Percentiles rank a stretch among this genome's conserved stretches.
phyloP scores from a whole-genome alignment of 129 eudicot genomes.

The Tanacetum coccineum region DNA sequence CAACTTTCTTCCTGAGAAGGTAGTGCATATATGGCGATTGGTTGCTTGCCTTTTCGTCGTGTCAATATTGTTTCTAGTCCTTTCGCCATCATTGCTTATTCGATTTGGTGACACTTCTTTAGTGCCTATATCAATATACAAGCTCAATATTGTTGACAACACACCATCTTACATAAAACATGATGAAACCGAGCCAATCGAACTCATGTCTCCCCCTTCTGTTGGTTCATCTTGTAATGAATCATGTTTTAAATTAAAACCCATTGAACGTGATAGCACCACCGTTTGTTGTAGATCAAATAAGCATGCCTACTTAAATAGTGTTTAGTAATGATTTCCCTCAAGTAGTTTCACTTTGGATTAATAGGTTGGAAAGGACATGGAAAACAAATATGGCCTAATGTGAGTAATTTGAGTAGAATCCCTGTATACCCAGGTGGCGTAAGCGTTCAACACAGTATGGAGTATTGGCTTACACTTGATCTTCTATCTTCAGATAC shows the following conservation, averaged over 20 bases:
- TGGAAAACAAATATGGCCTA: constrained; percentile 51
- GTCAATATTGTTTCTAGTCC: constrained; percentile 45
- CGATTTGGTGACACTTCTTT: constrained; percentile 42
- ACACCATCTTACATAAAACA: neutral
- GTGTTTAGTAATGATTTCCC: constrained; percentile 71
- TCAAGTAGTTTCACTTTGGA: constrained; percentile 65
- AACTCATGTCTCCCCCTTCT: neutral
- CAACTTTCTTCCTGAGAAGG: constrained; percentile 38
- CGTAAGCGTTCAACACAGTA: constrained; percentile 57
- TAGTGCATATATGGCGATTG: constrained; percentile 39
- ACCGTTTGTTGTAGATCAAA: neutral
- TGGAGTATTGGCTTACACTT: constrained; percentile 77
- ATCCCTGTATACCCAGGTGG: constrained; percentile 65
- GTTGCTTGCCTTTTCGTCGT: constrained; percentile 45
- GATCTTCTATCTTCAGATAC: constrained; percentile 57
- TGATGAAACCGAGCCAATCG: neutral
- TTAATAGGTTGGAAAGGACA: constrained; percentile 54
- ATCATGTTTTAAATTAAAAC: neutral
- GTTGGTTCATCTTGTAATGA: neutral
- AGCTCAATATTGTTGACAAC: constrained; percentile 22
- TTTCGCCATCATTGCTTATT: constrained; percentile 45
- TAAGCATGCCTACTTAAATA: constrained; percentile 34
- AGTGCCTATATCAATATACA: constrained; percentile 46
- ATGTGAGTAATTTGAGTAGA: constrained; percentile 27
- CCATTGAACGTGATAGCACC: too few relatives aligned